These are phyloP conservation scores for Monilinia vaccinii-corymbosi DNA, from an alignment of 2,329 filamentous ascomycete species.

Conservation along the genomic window DNA sequence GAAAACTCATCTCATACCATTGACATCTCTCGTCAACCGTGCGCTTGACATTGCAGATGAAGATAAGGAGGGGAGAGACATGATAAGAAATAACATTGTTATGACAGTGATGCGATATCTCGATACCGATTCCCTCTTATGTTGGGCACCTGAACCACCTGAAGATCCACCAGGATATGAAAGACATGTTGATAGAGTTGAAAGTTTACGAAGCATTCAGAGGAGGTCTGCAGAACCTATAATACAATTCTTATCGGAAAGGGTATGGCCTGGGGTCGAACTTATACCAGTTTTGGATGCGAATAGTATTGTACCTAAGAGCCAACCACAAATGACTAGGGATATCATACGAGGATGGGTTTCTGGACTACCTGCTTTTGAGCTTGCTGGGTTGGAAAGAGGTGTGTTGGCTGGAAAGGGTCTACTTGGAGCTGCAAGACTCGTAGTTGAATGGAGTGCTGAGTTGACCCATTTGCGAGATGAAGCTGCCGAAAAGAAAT, in stretches of 20 bases:
- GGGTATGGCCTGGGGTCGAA: slow-evolving; percentile 76
- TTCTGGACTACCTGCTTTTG: slow-evolving; percentile 59
- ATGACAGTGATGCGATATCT: slow-evolving; percentile 73
- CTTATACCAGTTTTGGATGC: slow-evolving; percentile 75
- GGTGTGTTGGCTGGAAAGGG: slow-evolving; percentile 82
- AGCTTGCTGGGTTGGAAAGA: slow-evolving; percentile 79
- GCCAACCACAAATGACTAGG: slow-evolving; percentile 65
- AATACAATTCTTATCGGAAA: slow-evolving; percentile 58
- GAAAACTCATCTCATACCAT: slow-evolving; percentile 77
- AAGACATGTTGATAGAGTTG: slow-evolving; percentile 37
- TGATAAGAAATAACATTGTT: slow-evolving; percentile 55
- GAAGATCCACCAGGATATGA: slow-evolving; percentile 38
- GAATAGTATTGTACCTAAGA: slow-evolving; percentile 64
- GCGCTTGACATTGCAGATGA: slow-evolving; percentile 71
- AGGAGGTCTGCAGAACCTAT: slow-evolving; percentile 59
- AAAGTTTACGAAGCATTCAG: slow-evolving; percentile 65
- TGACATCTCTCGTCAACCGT: slow-evolving; percentile 77
- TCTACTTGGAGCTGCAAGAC: slow-evolving; percentile 62
- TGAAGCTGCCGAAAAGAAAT: slow-evolving; percentile 35
- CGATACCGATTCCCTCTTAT: slow-evolving; percentile 84
- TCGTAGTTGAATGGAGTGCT: slow-evolving; percentile 83
- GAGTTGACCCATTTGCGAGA: slow-evolving; percentile 47
- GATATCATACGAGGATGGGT: slow-evolving; percentile 75
- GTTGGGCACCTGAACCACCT: slow-evolving; percentile 61
- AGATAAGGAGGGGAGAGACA: slow-evolving; percentile 40